Base-by-base conservation (phyloP, 164 flowering plant genomes). In the Malania oleifera region DNA sequence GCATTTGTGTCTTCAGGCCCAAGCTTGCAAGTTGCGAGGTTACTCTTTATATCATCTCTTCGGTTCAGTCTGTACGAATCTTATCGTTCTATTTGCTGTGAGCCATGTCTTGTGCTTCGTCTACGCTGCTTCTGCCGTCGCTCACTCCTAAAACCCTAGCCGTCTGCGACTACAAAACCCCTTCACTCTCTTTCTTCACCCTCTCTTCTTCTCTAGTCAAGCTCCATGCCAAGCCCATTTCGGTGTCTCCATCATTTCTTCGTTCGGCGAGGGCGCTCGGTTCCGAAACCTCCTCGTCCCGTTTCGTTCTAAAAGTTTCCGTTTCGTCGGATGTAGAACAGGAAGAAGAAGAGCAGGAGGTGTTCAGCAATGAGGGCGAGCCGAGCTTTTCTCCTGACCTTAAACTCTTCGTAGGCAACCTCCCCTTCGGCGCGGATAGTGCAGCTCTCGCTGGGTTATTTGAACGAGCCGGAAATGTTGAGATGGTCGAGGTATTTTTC, bases 401-500 rank as follows among this genome's bases (percentile, higher is more conserved):
- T 56, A 87, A 85, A 51, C 74, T 87, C 45, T 87, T 85, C 46
- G 95, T 87, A 9, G 95, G 95, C 41, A 87, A 87, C 38, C 84
- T 87, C 14, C 87, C 95, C 0, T 85, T 78, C 57, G 66, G 18
- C 51, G 87, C 79, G 23, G 91, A 87, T 63, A 87, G 95, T 55
- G 68, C 86, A n/a, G 66, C 62, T 66, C 84, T 87, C 13, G 91
- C 95, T 37, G 83, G 65, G 1, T 58, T 85, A 69, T 87, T 87
- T 35, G 81, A 75, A 49, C 71, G 56, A 29, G 96, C 84, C n/a
- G 98, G 98, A 50, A 77, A 74, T 66, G 98, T 92, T 19, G 79
- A 87, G 72, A 84, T 81, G 90, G 96, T 86, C 52, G 98, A 92
- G 97, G 98, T 92, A 60, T 27, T 50, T 15, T 43, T 49, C 51